phyloP scores from a whole-genome alignment of 2,329 filamentous ascomycete genomes.

The Fusarium annulatum region DNA sequence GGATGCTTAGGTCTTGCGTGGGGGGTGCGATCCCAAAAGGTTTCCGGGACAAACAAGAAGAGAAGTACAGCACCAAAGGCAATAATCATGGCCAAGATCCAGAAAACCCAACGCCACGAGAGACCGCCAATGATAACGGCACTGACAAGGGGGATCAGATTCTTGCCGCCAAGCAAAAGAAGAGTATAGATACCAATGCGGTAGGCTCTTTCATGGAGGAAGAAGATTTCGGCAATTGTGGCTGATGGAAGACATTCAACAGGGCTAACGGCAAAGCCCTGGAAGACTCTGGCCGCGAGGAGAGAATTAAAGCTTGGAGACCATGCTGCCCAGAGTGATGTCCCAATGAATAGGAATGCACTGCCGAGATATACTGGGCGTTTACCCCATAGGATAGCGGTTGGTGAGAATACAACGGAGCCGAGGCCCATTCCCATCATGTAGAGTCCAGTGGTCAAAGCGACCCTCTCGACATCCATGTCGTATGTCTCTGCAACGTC shows the following conservation, averaged over 20 bases:
- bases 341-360: slow-evolving; percentile 79
- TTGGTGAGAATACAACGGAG: slow-evolving; percentile 85
- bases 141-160: slow-evolving; percentile 86
- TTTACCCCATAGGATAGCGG: slow-evolving; percentile 91
- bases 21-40: slow-evolving; percentile 92
- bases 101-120: slow-evolving; percentile 94
- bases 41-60: slow-evolving; percentile 93
- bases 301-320: slow-evolving; percentile 85
- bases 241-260: slow-evolving; percentile 94
- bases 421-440: slow-evolving; percentile 94
- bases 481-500: slow-evolving; percentile 75
- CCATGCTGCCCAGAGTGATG: slow-evolving; percentile 86
- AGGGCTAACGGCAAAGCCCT: slow-evolving; percentile 87
- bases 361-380: slow-evolving; percentile 87
- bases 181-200: slow-evolving; percentile 94
- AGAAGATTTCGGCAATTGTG: slow-evolving; percentile 96
- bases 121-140: slow-evolving; percentile 80
- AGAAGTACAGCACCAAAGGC: slow-evolving; percentile 76
- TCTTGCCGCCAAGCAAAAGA: slow-evolving; percentile 89
- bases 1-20: slow-evolving; percentile 47
- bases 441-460: slow-evolving; percentile 89
- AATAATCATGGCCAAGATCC: slow-evolving; percentile 85
- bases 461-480: slow-evolving; percentile 77
- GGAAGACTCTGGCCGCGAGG: slow-evolving; percentile 83
- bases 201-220: slow-evolving; percentile 92